Percentiles rank a stretch among this genome's conserved stretches.
These are phyloP conservation scores for Lasiodiplodia theobromae DNA, from an alignment of 2,329 filamentous ascomycete genomes.

Conservation along the genomic window DNA sequence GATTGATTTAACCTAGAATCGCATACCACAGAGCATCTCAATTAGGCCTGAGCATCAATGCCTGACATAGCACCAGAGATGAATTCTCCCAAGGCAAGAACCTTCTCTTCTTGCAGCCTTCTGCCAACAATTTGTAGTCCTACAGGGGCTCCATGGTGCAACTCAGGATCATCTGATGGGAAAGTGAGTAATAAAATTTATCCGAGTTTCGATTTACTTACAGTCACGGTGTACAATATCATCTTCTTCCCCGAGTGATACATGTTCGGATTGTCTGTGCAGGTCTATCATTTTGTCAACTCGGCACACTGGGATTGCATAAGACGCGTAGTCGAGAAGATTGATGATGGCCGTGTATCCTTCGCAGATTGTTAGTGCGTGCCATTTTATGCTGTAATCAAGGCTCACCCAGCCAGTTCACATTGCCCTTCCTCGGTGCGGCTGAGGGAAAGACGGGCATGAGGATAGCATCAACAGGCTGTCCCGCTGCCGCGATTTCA, in stretches of 20 bases:
- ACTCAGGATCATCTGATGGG: constrained; percentile 18
- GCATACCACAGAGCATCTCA: not conserved
- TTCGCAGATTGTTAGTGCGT: constrained; percentile 50
- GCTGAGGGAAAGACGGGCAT: constrained; percentile 45
- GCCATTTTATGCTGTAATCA: not conserved
- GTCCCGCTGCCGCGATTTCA: constrained; percentile 37
- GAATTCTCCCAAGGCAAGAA: constrained; percentile 30
- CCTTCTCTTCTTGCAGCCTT: constrained; percentile 37
- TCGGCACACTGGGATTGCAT: constrained; percentile 57
- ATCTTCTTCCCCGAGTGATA: constrained; percentile 32
- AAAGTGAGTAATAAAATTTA: not conserved
- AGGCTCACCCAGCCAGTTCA: constrained; percentile 33
- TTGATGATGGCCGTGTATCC: constrained; percentile 59
- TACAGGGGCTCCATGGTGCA: constrained; percentile 34
- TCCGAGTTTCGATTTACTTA: not conserved
- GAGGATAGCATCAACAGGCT: constrained; percentile 48
- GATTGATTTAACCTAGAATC: not conserved
- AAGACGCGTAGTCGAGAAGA: constrained; percentile 62
- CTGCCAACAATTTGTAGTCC: constrained; percentile 36
- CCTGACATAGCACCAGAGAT: not conserved
- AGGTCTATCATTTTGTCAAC: constrained; percentile 43
- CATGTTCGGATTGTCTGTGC: constrained; percentile 22
- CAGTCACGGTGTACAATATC: not conserved
- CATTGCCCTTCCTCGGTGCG: constrained; percentile 55
- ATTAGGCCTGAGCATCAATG: not conserved